Conservation (phyloP, 345 rosid species). For the Populus tremula region DNA sequence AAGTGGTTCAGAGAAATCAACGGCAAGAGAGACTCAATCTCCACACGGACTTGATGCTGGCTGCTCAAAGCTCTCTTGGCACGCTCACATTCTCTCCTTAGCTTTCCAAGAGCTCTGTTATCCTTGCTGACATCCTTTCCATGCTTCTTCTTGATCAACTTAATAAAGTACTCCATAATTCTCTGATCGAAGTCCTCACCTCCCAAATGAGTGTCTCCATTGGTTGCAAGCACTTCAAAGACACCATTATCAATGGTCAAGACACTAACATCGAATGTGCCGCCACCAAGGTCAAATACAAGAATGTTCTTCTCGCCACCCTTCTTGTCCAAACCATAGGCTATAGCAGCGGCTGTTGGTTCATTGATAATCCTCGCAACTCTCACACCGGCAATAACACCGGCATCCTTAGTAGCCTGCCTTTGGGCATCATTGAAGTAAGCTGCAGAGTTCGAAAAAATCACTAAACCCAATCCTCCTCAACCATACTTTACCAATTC, state of each 20-base stretch:
- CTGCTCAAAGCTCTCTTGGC: conserved; percentile 33
- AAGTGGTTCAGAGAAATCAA: conserved; percentile 32
- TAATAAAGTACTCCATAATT: conserved; percentile 32
- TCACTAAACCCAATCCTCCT: background rate
- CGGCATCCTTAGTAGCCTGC: conserved; percentile 29
- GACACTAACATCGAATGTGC: conserved; percentile 27
- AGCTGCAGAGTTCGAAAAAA: background rate
- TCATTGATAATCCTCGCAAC: conserved; percentile 28
- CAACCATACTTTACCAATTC: background rate
- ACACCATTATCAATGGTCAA: conserved; percentile 30
- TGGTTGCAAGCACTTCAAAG: conserved; percentile 25
- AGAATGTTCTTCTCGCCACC: conserved; percentile 29
- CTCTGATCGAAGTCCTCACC: conserved; percentile 38
- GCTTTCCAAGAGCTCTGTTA: conserved; percentile 32
- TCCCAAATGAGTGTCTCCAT: conserved; percentile 33
- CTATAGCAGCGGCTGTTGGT: conserved; percentile 31
- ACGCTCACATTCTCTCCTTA: conserved; percentile 29
- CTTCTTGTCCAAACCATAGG: conserved; percentile 29
- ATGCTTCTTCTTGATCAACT: conserved; percentile 32
- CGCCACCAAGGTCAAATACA: conserved; percentile 27
- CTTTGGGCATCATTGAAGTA: conserved; percentile 35
- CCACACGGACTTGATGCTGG: conserved; percentile 28
- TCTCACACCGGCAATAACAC: conserved; percentile 22
- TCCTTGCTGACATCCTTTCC: conserved; percentile 33
- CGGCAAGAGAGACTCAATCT: conserved; percentile 29